These are phyloP conservation scores for Fragaria vesca DNA, from an alignment of 306 rosid genomes.

Conservation along the genomic window DNA sequence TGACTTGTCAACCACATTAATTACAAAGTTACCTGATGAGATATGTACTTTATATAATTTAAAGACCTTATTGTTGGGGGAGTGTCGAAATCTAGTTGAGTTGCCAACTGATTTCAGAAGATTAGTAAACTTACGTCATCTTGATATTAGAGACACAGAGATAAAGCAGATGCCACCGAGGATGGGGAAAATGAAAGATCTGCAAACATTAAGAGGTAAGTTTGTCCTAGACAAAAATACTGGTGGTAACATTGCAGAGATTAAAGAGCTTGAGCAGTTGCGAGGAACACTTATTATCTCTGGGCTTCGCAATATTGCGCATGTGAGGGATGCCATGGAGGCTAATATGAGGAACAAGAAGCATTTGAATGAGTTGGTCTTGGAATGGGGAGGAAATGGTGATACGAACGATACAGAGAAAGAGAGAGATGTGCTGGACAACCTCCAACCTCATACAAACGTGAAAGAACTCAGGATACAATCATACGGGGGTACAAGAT, in stretches of 20 bases:
- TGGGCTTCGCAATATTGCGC: not conserved
- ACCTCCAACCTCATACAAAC: slow-evolving; percentile 19
- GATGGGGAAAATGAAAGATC: slow-evolving; percentile 5
- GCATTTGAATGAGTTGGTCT: not conserved
- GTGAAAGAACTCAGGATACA: not conserved
- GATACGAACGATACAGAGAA: not conserved
- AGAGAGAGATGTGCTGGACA: slow-evolving; percentile 1
- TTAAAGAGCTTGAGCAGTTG: slow-evolving; percentile 10
- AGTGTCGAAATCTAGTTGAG: not conserved
- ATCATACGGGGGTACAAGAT: slow-evolving; percentile 13
- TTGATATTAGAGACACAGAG: not conserved
- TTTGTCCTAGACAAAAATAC: not conserved
- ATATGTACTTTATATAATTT: slow-evolving; percentile 13
- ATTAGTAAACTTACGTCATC: not conserved
- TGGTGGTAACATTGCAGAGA: not conserved
- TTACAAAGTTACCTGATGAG: not conserved
- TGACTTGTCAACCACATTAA: not conserved
- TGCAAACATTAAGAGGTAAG: not conserved
- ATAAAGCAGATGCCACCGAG: not conserved
- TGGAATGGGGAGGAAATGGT: slow-evolving; percentile 15
- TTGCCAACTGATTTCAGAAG: slow-evolving; percentile 3
- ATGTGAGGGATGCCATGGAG: slow-evolving; percentile 5
- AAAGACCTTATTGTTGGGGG: not conserved
- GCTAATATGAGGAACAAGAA: not conserved
- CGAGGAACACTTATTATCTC: slow-evolving; percentile 2